phyloP scores from a whole-genome alignment of 768 basidiomycete genomes.

The Chalciporus chontae region DNA sequence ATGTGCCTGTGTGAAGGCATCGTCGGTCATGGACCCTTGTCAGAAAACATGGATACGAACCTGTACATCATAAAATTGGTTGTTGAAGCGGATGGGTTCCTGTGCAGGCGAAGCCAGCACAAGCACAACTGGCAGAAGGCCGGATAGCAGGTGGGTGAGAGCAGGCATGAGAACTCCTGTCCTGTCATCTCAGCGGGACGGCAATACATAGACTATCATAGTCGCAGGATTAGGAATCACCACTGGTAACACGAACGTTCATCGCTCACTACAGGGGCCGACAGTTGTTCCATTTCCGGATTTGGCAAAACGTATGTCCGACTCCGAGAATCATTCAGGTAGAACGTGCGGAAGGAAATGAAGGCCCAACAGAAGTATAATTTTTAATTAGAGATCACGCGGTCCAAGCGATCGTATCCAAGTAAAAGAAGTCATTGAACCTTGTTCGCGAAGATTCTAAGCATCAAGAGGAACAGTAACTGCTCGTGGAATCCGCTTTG shows the following conservation, averaged over 20 bases:
- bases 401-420: too few relatives aligned
- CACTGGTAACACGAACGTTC: conserved; percentile 31
- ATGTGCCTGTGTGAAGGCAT: conserved; percentile 48
- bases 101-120: conserved; percentile 29
- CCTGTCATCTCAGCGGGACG: background rate
- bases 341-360: conserved; percentile 20
- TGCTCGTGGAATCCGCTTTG: too few relatives aligned
- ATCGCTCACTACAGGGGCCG: conserved; percentile 2
- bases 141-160: conserved; percentile 6
- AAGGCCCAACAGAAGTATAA: background rate
- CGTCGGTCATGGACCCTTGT: conserved; percentile 6
- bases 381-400: background rate
- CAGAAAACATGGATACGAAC: conserved; percentile 24
- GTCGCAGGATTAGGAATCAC: background rate
- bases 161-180: conserved; percentile 13
- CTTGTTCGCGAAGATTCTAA: too few relatives aligned
- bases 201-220: background rate
- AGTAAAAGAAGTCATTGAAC: too few relatives aligned
- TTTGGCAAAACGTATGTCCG: conserved; percentile 13
- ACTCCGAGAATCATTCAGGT: background rate
- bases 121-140: conserved; percentile 5
- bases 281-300: conserved; percentile 5
- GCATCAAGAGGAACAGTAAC: too few relatives aligned
- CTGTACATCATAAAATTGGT: conserved; percentile 49
- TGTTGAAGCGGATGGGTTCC: conserved; percentile 18